Evolutionary conservation across 2,329 filamentous ascomycete species (phyloP), one percentile per base, ranked within the genome.

Genomic region (Nigrospora sphaerica): DNA sequence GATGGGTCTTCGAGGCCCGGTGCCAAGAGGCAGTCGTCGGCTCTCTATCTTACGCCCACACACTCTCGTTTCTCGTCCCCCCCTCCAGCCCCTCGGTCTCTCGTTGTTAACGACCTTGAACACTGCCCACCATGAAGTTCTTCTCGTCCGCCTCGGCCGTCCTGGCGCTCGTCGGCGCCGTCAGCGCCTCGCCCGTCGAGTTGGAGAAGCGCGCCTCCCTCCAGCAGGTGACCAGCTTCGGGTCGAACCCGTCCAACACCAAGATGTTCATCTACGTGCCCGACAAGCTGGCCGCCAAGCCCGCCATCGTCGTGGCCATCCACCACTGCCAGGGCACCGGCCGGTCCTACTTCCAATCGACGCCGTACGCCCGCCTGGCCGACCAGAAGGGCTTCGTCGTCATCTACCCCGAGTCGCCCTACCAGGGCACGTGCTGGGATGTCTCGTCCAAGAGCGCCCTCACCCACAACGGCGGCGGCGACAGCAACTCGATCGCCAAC

Each of bases 381-480:
- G 65, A 70, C 51, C 54, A 62, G 42, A 60, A 71, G 49, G 69
- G 69, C 38, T 68, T 69, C 52, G 63, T 72, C 32, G 70, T 77
- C 49, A 76, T 83, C 56, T 83, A 78, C 60, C 77, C 77, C 1
- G 67, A 71, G 52, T 72, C 71, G 3, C 74, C 75, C 0, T 72
- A 75, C 53, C 60, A 60, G n/a, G 75, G 65, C 12, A 63, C 62
- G 19, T 83, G 78, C 65, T 83, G 77, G 76, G 79, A 83, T 49
- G 78, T 81, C 3, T 72, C 71, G 13, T 75, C 71, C 17, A 64
- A 62, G 28, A 34, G 28, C 12, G 46, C 42, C 12, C 37, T 48
- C 4, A 74, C 69, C 3, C 77, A 78, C 52, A 67, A 76, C 46
- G 77, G 74, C 4, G 77, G 78, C 18, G 75, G 75, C 6, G 74